Evolutionary conservation across 139 green algal species (phyloP), one percentile per base, ranked within the genome.

Genomic region (Coelastrella sp.): DNA sequence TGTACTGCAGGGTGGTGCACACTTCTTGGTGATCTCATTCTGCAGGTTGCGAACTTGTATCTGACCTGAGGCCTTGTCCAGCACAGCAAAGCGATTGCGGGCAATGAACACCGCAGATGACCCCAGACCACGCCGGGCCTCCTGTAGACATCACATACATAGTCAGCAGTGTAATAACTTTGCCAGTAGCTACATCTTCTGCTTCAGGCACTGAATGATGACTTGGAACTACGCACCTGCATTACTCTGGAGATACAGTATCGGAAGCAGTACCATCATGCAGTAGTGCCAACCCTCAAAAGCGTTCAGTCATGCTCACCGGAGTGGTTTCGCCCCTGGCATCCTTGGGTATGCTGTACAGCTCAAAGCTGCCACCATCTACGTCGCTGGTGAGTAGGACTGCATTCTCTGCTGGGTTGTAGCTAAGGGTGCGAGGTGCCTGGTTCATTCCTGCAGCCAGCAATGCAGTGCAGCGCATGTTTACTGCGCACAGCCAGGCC

Each of bases 1-100:
- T 79, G 95, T 95, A 56, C 96, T 72, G 79, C 93, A 94, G 12
- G 98, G 98, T 58, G 92, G 93, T 7, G 96, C 87, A 84, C 94
- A 96, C 94, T 98, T 99, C 95, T 99, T 99, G 89, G 98, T 99
- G 91, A 99, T 97, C 95, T 99, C 98, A 83, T 99, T 99, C 89
- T 95, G 93, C 89, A 99, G 94, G 95, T 99, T 99, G 93, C 98
- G 97, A 89, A 99, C 85, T 91, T 99, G 94, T 81, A 98, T 96
- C 57, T 94, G 94, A 94, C 96, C 96, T 75, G 90, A 81, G 25
- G 89, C 78, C 90, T 97, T 97, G 95, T 99, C 98, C 90, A 99
- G 95, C 83, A 98, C 95, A 0, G 98, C 98, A 94, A 99, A 99
- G 68, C 98, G 94, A 94, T 99, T 99, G 90, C 98, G 96, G 7